Base-by-base conservation (phyloP, 1,284 basidiomycete species). In the Boletus sp. region DNA sequence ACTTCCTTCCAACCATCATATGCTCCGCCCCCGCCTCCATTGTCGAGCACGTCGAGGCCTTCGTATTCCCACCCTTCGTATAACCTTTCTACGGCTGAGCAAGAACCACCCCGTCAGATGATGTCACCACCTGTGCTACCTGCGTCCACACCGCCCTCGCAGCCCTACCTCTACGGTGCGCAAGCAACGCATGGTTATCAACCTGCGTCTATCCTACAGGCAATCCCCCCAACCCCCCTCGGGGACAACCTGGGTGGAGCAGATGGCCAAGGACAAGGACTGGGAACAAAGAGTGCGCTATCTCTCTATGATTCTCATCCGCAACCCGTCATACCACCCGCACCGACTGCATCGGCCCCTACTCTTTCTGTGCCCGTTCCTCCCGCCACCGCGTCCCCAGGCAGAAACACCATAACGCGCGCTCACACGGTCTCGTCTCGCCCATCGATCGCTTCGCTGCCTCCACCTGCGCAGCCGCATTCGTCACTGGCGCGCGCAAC, bases 401-500 rank as follows among this genome's bases (percentile, higher is more conserved):
- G 27, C n/a, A 54, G 30, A 36, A 52, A 26, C 16, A 41, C 38
- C 23, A n/a, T 65, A 8, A 13, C 36, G 4, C 60, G 62, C 13
- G 50, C 62, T 0, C 56, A 57, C 33, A 63, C 62, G 25, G 41
- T 63, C 16, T 49, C 60, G 4, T 50, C 60, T 13, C 58, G 60
- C 10, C 48, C 57, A 12, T 45, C 58, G 16, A 49, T 65, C 19
- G 41, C 45, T 29, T 52, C 62, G 2, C 56, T 58, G 1, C 49
- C 53, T 19, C 47, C 44, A 0, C 48, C 48, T 16, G n/a, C 34
- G 23, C 52, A 50, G 14, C 46, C 41, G 23, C 48, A 57, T 2
- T 8, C 58, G 7, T 48, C 56, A 3, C 60, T 65, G 9, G 41
- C 43, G 1, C 62, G 60, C 14, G 50, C 60, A 3, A 44, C 56